Evolutionary conservation across 139 green algal species (phyloP).

Genomic region (Zygnema cylindricum): DNA sequence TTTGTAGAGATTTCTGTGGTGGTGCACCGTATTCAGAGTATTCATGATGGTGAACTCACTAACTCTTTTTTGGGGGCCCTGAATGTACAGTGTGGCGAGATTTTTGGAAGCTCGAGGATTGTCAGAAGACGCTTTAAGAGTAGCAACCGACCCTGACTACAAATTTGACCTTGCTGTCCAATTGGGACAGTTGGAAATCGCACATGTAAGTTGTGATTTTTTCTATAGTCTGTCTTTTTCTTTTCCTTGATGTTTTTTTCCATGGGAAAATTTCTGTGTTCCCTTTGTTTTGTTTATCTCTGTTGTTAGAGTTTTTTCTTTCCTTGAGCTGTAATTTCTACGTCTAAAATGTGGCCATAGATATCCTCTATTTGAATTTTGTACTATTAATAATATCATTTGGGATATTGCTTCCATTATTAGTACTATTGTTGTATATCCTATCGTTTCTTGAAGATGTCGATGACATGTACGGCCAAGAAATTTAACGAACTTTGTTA

Average conservation of each 20-base stretch:
- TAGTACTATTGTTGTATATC: background rate
- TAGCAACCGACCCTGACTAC: slow-evolving; percentile 94
- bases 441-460: background rate
- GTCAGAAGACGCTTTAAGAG: slow-evolving; percentile 81
- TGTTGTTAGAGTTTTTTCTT: too few relatives aligned
- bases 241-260: too few relatives aligned
- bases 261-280: too few relatives aligned
- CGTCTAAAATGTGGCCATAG: too few relatives aligned
- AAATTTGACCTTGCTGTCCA: slow-evolving; percentile 88
- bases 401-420: background rate
- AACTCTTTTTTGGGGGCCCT: background rate
- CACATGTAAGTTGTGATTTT: slow-evolving; percentile 68
- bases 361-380: too few relatives aligned
- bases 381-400: background rate
- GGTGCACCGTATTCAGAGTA: too few relatives aligned
- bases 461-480: background rate
- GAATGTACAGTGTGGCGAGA: slow-evolving; percentile 73
- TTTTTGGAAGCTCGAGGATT: slow-evolving; percentile 93
- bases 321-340: too few relatives aligned
- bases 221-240: too few relatives aligned
- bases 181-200: slow-evolving; percentile 84
- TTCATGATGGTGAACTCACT: too few relatives aligned
- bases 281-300: too few relatives aligned
- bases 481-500: too few relatives aligned
- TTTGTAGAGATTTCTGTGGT: too few relatives aligned